Evolutionary conservation across 2,329 filamentous ascomycete genomes (phyloP).

Genomic region (Penicillium digitatum): DNA sequence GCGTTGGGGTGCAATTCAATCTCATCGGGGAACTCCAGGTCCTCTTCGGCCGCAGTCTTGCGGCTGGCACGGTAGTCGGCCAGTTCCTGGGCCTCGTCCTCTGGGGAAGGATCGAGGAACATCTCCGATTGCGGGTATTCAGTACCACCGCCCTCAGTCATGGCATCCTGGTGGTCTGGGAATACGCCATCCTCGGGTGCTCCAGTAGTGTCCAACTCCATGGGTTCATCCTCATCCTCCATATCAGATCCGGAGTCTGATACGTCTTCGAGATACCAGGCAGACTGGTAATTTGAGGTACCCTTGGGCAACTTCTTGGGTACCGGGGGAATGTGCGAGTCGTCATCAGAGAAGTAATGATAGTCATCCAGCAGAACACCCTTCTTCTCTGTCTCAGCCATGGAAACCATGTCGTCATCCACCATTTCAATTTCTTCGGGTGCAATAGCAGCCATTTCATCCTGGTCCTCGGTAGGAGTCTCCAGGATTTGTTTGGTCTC

Average conservation of each 20-base stretch:
- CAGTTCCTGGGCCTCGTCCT: conserved; percentile 79
- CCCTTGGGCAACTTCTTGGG: conserved; percentile 81
- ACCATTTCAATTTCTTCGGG: conserved; percentile 81
- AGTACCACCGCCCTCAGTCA: conserved; percentile 74
- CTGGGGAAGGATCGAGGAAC: conserved; percentile 73
- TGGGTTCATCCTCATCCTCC: conserved; percentile 63
- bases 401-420: conserved; percentile 55
- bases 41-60: conserved; percentile 76
- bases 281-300: conserved; percentile 89
- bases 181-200: conserved; percentile 80
- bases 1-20: conserved; percentile 90
- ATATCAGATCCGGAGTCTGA: conserved; percentile 83
- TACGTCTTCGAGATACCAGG: conserved; percentile 82
- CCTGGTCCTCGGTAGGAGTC: conserved; percentile 70
- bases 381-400: conserved; percentile 61
- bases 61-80: conserved; percentile 76
- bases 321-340: conserved; percentile 55
- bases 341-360: conserved; percentile 94
- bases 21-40: conserved; percentile 94
- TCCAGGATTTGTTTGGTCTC: conserved; percentile 55
- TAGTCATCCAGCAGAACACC: conserved; percentile 94
- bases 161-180: conserved; percentile 49
- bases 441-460: conserved; percentile 77
- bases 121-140: conserved; percentile 93
- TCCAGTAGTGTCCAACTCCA: conserved; percentile 53